A percentile compares a stretch with the other conserved stretches of the same genome.
These are phyloP conservation scores for Byssoonygena ceratinophila DNA, from an alignment of 2,329 filamentous ascomycete species.

Conservation along the genomic window DNA sequence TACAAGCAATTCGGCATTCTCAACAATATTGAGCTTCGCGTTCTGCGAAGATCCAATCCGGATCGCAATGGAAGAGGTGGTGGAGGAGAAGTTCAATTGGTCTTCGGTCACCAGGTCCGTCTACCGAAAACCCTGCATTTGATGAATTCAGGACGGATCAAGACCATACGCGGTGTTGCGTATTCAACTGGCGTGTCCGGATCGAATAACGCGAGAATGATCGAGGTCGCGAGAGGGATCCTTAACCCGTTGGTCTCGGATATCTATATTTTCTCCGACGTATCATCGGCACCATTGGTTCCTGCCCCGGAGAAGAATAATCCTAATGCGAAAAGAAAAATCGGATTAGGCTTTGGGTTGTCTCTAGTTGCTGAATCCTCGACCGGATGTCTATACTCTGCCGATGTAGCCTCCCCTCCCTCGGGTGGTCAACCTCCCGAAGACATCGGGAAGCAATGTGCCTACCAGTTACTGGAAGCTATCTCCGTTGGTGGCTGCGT, in stretches of 20 bases:
- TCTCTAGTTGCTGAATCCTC: conserved; percentile 88
- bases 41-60: conserved; percentile 68
- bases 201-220: conserved; percentile 91
- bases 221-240: conserved; percentile 75
- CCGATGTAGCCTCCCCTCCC: conserved; percentile 65
- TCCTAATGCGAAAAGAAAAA: conserved; percentile 45
- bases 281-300: conserved; percentile 50
- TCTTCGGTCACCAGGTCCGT: conserved; percentile 86
- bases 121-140: conserved; percentile 90
- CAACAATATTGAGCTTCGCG: conserved; percentile 71
- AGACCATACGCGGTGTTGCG: conserved; percentile 81
- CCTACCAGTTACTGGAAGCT: conserved; percentile 76
- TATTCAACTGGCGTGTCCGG: conserved; percentile 87
- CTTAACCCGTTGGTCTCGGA: conserved; percentile 78
- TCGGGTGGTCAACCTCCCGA: conserved; percentile 76
- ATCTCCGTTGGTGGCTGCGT: conserved; percentile 76
- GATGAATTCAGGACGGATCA: conserved; percentile 71
- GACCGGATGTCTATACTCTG: conserved; percentile 74
- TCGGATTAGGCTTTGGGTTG: conserved; percentile 84
- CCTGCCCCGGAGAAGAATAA: conserved; percentile 61
- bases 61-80: conserved; percentile 66
- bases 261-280: conserved; percentile 73
- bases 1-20: conserved; percentile 86
- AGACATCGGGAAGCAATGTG: conserved; percentile 78
- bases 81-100: conserved; percentile 82